Conservation (phyloP, 176 grass and related monocot species). For the Stipa capillata region DNA sequence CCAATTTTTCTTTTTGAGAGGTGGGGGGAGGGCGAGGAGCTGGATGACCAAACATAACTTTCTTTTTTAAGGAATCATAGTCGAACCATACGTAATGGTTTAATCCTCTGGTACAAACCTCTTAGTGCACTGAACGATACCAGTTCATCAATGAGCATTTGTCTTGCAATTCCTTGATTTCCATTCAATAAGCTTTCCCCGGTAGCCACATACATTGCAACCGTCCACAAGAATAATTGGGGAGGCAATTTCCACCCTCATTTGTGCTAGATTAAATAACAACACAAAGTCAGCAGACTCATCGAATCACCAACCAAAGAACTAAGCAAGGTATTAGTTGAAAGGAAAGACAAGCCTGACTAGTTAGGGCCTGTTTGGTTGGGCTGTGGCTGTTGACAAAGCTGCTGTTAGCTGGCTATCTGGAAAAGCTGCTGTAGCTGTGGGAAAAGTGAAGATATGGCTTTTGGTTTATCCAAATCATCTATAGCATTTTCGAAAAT, state of each 20-base stretch:
- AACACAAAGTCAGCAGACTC: constrained; percentile 8
- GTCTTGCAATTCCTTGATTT: constrained; percentile 76
- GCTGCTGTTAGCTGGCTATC: no score
- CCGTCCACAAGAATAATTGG: constrained; percentile 86
- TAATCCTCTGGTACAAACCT: constrained; percentile 34
- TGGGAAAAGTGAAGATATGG: no score
- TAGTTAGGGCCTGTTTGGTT: no score
- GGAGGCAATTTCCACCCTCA: constrained; percentile 66
- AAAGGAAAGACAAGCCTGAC: constrained; percentile 44
- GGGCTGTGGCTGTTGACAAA: no score
- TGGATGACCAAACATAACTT: no score
- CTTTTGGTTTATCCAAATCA: no score
- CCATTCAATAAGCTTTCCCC: constrained; percentile 83
- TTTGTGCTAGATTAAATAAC: constrained; percentile 47
- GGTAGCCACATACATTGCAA: constrained; percentile 90
- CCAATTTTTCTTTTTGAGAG: no score
- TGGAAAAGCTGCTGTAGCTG: no score
- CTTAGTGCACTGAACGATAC: constrained; percentile 69
- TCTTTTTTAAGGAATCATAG: background rate
- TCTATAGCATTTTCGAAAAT: no score
- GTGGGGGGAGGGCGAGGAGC: no score
- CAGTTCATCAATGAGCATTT: constrained; percentile 77
- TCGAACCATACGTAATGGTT: background rate
- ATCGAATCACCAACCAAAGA: background rate
- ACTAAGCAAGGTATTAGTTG: background rate